Evolutionary conservation across 192 early-diverging fungal genomes (phyloP).

Genomic region (Linnemannia hyalina): DNA sequence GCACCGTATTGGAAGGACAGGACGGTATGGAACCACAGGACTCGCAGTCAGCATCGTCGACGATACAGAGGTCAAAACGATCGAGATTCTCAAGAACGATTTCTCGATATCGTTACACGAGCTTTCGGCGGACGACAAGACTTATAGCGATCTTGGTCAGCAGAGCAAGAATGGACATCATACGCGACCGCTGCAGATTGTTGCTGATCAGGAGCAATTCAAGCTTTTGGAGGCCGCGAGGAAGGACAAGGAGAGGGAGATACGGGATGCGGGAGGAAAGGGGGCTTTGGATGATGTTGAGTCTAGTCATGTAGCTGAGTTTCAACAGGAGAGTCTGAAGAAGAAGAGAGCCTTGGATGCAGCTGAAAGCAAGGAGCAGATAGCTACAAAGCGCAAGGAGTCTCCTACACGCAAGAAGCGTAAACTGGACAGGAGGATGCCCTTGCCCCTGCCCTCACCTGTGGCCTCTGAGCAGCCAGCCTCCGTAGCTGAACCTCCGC

Average conservation of each 20-base stretch:
- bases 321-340: background rate
- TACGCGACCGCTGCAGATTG: slow-evolving; percentile 33
- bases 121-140: background rate
- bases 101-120: slow-evolving; percentile 33
- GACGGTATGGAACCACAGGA: slow-evolving; percentile 80
- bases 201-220: slow-evolving; percentile 32
- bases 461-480: background rate
- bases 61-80: slow-evolving; percentile 41
- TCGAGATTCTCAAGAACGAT: slow-evolving; percentile 46
- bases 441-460: background rate
- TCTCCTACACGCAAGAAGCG: background rate
- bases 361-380: background rate
- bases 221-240: slow-evolving; percentile 27
- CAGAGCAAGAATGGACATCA: slow-evolving; percentile 38
- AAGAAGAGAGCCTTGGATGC: background rate
- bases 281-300: background rate
- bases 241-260: background rate
- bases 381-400: background rate
- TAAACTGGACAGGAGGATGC: background rate
- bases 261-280: background rate
- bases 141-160: slow-evolving; percentile 9
- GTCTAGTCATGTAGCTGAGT: background rate
- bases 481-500: background rate
- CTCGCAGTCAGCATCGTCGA: slow-evolving; percentile 62
- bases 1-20: slow-evolving; percentile 86